Conservation (phyloP, 176 grass and related monocot species). For the Ampelocalamus luodianensis region DNA sequence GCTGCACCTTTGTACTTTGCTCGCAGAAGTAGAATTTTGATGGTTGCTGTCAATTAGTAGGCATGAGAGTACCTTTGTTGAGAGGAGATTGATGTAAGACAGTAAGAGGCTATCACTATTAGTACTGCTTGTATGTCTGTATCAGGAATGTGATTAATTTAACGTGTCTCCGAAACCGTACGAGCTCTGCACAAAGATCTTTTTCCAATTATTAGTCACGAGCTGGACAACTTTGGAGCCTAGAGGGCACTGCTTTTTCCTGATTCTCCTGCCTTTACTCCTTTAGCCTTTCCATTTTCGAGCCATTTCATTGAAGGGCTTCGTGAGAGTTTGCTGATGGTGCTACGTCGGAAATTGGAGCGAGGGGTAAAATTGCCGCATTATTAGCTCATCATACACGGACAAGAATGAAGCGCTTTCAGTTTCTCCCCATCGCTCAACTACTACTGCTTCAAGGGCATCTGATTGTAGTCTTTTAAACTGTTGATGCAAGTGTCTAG, state of each 20-base stretch:
- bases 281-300: conserved; percentile 2
- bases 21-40: conserved; percentile 42
- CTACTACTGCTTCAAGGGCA: background rate
- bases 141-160: conserved; percentile 22
- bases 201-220: conserved; percentile 21
- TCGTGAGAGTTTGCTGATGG: background rate
- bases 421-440: background rate
- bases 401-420: background rate
- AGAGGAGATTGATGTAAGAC: conserved; percentile 43
- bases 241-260: background rate
- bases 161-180: conserved; percentile 28
- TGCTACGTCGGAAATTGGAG: background rate
- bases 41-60: conserved; percentile 45
- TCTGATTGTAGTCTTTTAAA: background rate
- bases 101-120: conserved; percentile 22
- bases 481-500: background rate
- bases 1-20: conserved; percentile 8
- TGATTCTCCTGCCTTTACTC: background rate
- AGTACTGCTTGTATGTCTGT: conserved; percentile 13
- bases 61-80: conserved; percentile 36
- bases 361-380: background rate
- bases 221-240: background rate
- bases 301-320: background rate
- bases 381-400: background rate
- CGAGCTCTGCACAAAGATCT: conserved; percentile 8